Conservation (phyloP, 805 yeast species). For the Sugiyamaella chiloensis region DNA sequence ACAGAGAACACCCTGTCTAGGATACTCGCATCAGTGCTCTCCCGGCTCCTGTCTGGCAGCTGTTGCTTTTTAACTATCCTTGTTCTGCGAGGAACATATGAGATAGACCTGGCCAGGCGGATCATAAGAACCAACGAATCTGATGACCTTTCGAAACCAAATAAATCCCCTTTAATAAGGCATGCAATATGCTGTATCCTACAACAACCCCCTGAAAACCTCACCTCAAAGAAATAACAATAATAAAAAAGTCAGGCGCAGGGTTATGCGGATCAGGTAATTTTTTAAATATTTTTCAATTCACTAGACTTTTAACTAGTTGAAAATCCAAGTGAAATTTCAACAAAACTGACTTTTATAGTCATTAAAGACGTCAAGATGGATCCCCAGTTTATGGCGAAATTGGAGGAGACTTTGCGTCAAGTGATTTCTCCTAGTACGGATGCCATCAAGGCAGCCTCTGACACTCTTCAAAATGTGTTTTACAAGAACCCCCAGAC, state of each 20-base stretch:
- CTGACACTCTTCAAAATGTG: slow-evolving; percentile 66
- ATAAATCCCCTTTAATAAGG: background rate
- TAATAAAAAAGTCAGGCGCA: too few species aligned
- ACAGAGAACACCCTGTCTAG: background rate
- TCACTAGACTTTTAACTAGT: background rate
- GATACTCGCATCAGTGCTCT: too few species aligned
- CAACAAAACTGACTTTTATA: too few species aligned
- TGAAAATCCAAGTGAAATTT: too few species aligned
- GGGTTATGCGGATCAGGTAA: background rate
- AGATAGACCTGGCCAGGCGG: background rate
- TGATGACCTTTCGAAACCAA: too few species aligned
- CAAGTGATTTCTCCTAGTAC: slow-evolving; percentile 76
- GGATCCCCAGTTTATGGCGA: slow-evolving; percentile 68
- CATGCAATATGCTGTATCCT: too few species aligned
- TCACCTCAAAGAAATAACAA: too few species aligned
- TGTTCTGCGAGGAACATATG: background rate
- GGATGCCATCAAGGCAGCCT: slow-evolving; percentile 76
- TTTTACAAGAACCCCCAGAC: slow-evolving; percentile 68
- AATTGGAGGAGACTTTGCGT: slow-evolving; percentile 74
- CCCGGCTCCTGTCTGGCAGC: background rate
- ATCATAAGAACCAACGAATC: too few species aligned
- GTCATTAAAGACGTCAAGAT: too few species aligned
- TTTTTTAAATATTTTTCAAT: slow-evolving; percentile 2
- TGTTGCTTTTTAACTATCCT: background rate
- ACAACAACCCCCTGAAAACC: background rate